Percentiles rank a stretch among this genome's conserved stretches.
Conservation (phyloP, 2,329 filamentous ascomycete species). For the Fusarium lateritium region DNA sequence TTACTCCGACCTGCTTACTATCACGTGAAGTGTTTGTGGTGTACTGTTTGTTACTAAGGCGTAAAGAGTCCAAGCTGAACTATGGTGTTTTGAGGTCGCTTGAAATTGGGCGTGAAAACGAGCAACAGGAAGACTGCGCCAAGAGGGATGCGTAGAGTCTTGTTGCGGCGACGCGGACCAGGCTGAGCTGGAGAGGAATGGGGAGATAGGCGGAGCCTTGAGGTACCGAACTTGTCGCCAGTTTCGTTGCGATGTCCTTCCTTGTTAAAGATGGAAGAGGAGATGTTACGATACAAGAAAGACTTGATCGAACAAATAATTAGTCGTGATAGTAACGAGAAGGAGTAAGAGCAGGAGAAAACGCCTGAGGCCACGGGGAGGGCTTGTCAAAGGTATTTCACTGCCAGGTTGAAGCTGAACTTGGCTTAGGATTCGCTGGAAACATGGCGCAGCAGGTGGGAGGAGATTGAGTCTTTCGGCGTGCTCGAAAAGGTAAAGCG, state of each 20-base stretch:
- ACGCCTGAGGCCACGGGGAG: conserved; percentile 53
- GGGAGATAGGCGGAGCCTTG: conserved; percentile 38
- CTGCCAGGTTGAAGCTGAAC: conserved; percentile 46
- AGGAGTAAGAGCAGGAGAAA: conserved; percentile 40
- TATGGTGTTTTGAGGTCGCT: conserved; percentile 32
- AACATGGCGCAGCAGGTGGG: conserved; percentile 53
- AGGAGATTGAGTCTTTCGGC: conserved; percentile 60
- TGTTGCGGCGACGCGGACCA: conserved; percentile 24
- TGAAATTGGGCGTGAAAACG: conserved; percentile 16
- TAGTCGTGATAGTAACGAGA: conserved; percentile 25
- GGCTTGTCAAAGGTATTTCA: conserved; percentile 57
- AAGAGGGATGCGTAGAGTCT: conserved; percentile 22
- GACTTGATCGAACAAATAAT: conserved; percentile 18
- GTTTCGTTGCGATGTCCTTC: conserved; percentile 26
- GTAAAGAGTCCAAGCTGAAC: conserved; percentile 1
- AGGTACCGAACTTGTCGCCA: conserved; percentile 36
- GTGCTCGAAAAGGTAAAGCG: conserved; percentile 60
- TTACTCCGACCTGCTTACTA: conserved; percentile 46
- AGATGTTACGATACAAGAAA: conserved; percentile 12
- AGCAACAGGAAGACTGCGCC: conserved; percentile 23
- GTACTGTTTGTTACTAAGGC: conserved; percentile 8
- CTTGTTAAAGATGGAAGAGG: conserved; percentile 1
- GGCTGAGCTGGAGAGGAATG: conserved; percentile 17
- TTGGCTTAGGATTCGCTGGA: conserved; percentile 29
- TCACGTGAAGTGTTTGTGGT: conserved; percentile 27